These are phyloP conservation scores for Juglanconis juglandina DNA, from an alignment of 2,329 filamentous ascomycete genomes.

Conservation along the genomic window DNA sequence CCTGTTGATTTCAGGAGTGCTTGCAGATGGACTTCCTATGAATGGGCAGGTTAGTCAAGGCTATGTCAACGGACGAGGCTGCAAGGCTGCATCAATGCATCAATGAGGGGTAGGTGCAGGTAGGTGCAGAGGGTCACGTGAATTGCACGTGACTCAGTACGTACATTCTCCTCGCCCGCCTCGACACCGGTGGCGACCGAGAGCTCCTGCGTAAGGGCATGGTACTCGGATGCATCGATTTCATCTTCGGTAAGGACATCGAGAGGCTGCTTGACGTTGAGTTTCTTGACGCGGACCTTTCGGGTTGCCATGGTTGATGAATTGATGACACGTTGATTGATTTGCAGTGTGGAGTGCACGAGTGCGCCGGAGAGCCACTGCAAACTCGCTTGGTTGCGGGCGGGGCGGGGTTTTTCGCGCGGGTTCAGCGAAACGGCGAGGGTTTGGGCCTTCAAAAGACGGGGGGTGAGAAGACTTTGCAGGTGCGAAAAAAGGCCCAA, in stretches of 20 bases:
- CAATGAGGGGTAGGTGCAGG: neutral
- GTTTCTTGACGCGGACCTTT: slow-evolving; percentile 82
- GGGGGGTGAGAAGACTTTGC: slow-evolving; percentile 15
- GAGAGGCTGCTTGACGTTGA: slow-evolving; percentile 85
- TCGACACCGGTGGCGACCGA: slow-evolving; percentile 96
- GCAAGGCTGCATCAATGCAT: neutral
- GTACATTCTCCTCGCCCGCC: slow-evolving; percentile 93
- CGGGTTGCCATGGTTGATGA: slow-evolving; percentile 52
- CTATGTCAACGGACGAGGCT: neutral
- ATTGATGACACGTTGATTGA: slow-evolving; percentile 22
- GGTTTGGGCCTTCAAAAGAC: slow-evolving; percentile 17
- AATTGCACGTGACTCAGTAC: slow-evolving; percentile 40
- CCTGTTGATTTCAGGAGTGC: slow-evolving; percentile 63
- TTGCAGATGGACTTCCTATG: slow-evolving; percentile 91
- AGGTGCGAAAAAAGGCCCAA: slow-evolving; percentile 29
- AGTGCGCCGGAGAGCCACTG: slow-evolving; percentile 18
- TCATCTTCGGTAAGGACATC: slow-evolving; percentile 86
- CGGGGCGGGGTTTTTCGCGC: neutral
- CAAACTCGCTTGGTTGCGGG: slow-evolving; percentile 18
- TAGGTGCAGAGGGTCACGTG: slow-evolving; percentile 13
- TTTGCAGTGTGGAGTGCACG: slow-evolving; percentile 32
- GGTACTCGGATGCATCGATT: slow-evolving; percentile 82
- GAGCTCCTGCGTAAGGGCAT: slow-evolving; percentile 76
- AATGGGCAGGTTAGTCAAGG: slow-evolving; percentile 27
- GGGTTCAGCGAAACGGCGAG: too few relatives aligned